These are phyloP conservation scores for Clitopilus passeckerianus DNA, from an alignment of 768 basidiomycete species.

Conservation along the genomic window DNA sequence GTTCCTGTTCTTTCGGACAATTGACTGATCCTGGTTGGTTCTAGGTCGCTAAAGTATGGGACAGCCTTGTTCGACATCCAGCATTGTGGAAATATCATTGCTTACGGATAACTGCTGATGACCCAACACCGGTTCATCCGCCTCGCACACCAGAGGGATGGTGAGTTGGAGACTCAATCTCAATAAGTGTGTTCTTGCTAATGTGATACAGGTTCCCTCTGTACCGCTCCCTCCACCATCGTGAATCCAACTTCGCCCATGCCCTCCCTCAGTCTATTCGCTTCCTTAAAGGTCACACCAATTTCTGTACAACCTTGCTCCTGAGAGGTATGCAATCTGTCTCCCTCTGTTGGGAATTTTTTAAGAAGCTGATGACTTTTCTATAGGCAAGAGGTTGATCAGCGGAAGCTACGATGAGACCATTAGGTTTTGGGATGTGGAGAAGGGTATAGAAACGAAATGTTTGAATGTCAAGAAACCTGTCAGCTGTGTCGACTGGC, in stretches of 20 bases:
- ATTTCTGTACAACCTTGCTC: slow-evolving; percentile 81
- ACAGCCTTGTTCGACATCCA: slow-evolving; percentile 49
- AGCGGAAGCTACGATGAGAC: slow-evolving; percentile 92
- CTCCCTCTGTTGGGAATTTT: background rate
- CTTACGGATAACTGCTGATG: slow-evolving; percentile 63
- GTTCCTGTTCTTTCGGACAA: slow-evolving; percentile 27
- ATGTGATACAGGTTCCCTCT: slow-evolving; percentile 41
- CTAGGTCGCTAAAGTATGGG: slow-evolving; percentile 43
- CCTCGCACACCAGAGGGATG: slow-evolving; percentile 69
- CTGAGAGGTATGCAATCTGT: slow-evolving; percentile 45
- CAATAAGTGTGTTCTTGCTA: background rate
- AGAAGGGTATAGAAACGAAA: slow-evolving; percentile 57
- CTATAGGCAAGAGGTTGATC: slow-evolving; percentile 61
- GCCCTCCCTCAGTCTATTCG: slow-evolving; percentile 72
- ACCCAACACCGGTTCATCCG: slow-evolving; percentile 60
- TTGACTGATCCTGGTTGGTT: slow-evolving; percentile 36
- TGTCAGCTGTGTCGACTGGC: slow-evolving; percentile 85
- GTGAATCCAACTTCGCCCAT: slow-evolving; percentile 78
- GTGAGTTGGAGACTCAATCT: slow-evolving; percentile 32
- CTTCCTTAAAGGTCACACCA: slow-evolving; percentile 81
- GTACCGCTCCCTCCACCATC: slow-evolving; percentile 78
- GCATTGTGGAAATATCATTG: slow-evolving; percentile 78
- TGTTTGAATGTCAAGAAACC: slow-evolving; percentile 84
- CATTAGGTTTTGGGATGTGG: slow-evolving; percentile 88
- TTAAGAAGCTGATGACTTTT: background rate